These are phyloP conservation scores for Magnolia officinalis DNA, from an alignment of 164 flowering plant genomes.

Conservation along the genomic window DNA sequence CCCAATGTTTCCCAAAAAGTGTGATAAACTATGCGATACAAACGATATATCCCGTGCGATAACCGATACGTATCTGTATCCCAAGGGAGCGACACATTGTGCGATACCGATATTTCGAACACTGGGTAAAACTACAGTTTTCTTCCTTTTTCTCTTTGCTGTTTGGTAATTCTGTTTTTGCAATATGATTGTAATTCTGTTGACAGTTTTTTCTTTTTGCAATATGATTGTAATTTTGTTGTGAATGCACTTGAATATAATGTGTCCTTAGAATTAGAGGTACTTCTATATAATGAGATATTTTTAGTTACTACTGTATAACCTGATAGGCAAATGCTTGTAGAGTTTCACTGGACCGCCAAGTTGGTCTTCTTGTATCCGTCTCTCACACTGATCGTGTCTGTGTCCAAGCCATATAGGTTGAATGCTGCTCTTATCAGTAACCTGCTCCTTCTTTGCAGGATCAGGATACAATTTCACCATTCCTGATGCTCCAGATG, in stretches of 20 bases:
- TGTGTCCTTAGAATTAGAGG: not conserved
- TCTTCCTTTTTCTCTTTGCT: too few species aligned
- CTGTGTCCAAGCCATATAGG: not conserved
- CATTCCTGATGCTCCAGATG: constrained; percentile 72
- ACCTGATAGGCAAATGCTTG: not conserved
- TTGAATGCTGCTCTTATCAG: not conserved
- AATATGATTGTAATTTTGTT: not conserved
- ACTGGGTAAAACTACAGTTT: too few species aligned
- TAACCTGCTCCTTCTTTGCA: not conserved
- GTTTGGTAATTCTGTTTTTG: too few species aligned
- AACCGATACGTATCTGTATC: too few species aligned
- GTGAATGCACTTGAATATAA: not conserved
- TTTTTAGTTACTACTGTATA: not conserved
- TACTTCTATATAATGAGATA: too few species aligned
- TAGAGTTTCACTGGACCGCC: not conserved
- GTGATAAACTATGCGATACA: too few species aligned
- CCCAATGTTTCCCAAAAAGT: too few species aligned
- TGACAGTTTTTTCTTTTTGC: too few species aligned
- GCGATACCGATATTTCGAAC: too few species aligned
- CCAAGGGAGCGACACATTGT: too few species aligned
- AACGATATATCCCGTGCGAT: too few species aligned
- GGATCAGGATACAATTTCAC: constrained; percentile 59
- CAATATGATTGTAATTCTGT: not conserved
- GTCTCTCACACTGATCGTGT: not conserved
- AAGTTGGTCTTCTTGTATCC: not conserved